A percentile compares a stretch with the other conserved stretches of the same genome.
Conservation (phyloP, 225 moss, liverwort and hornwort species). For the Rhytidiadelphus loreus region DNA sequence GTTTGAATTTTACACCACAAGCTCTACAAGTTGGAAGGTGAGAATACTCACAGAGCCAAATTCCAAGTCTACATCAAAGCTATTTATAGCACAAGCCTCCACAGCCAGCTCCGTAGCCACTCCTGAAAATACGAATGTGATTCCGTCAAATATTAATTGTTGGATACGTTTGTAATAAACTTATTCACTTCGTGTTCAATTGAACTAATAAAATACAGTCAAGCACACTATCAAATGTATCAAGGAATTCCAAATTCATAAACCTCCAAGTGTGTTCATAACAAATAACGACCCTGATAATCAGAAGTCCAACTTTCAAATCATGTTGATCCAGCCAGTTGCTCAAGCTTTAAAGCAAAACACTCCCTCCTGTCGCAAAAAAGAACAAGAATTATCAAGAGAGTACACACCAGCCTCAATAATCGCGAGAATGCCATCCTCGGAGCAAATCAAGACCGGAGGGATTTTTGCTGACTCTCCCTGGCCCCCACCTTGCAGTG, state of each 20-base stretch:
- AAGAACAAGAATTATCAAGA: background rate
- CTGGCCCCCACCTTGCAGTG: conserved; percentile 56
- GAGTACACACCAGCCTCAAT: conserved; percentile 69
- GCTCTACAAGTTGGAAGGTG: background rate
- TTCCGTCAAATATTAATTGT: background rate
- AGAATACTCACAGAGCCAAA: conserved; percentile 40
- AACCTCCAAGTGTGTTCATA: background rate
- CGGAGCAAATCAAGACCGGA: conserved; percentile 89
- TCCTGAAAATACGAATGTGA: conserved; percentile 10
- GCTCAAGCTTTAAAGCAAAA: background rate
- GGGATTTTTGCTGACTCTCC: conserved; percentile 73
- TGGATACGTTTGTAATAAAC: background rate
- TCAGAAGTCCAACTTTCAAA: background rate
- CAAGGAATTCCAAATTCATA: background rate
- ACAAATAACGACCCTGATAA: background rate
- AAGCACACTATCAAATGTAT: background rate
- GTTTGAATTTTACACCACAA: background rate
- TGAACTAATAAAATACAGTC: background rate
- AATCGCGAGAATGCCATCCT: conserved; percentile 77
- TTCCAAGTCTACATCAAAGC: conserved; percentile 55
- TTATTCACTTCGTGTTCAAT: background rate
- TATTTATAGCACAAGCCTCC: conserved; percentile 51
- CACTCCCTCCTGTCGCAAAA: background rate
- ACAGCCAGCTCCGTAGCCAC: conserved; percentile 38
- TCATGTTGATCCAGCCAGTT: background rate